Conservation (phyloP, 768 basidiomycete species). For the Calocera cornea region DNA sequence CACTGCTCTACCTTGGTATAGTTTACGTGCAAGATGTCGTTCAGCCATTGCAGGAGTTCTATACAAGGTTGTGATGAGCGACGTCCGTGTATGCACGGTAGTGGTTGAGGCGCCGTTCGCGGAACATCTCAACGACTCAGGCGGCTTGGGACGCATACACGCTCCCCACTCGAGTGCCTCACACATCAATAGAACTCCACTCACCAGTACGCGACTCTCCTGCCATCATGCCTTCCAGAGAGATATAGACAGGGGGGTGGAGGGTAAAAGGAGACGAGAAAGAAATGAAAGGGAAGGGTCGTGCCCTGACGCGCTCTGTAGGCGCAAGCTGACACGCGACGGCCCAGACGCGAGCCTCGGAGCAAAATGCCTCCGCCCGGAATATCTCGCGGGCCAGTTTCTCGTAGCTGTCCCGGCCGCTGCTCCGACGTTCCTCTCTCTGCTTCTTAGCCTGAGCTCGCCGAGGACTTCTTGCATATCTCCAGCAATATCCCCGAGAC, state of each 20-base stretch:
- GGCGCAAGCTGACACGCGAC: background rate
- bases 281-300: background rate
- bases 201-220: slow-evolving; percentile 2
- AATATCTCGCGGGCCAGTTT: background rate
- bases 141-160: background rate
- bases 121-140: background rate
- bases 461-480: no score
- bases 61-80: slow-evolving; percentile 18
- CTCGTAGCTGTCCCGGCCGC: background rate
- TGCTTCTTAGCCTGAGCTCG: no score
- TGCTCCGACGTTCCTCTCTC: no score
- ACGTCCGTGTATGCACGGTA: background rate
- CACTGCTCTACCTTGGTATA: slow-evolving; percentile 90
- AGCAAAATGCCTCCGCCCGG: background rate
- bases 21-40: slow-evolving; percentile 79
- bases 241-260: background rate
- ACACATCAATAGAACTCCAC: background rate
- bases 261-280: background rate
- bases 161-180: background rate
- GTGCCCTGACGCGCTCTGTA: background rate
- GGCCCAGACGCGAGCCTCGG: background rate
- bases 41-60: slow-evolving; percentile 85
- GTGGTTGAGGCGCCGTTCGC: background rate
- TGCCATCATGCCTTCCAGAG: background rate
- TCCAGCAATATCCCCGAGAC: no score